Percentiles rank a stretch among this genome's conserved stretches.
These are phyloP conservation scores for Senecio squalidus DNA, from an alignment of 140 eudicot species.

Conservation along the genomic window DNA sequence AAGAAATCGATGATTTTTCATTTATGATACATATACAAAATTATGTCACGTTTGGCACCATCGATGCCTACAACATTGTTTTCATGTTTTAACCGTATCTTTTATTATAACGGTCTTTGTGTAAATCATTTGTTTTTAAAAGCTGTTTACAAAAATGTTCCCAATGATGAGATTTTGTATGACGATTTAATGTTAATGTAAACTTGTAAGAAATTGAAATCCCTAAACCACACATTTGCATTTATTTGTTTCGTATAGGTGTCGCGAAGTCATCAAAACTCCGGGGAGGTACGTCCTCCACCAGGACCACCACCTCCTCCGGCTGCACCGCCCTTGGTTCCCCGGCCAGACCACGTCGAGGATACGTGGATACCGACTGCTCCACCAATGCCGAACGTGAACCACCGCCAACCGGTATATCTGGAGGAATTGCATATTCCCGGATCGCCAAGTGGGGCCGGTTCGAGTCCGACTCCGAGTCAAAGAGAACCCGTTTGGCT, in stretches of 20 bases:
- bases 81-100: not conserved
- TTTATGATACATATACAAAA: not conserved
- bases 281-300: conserved; percentile 7
- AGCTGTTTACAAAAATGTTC: too few species aligned
- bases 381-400: conserved; percentile 24
- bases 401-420: conserved; percentile 17
- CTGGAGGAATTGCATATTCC: conserved; percentile 14
- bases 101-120: not conserved
- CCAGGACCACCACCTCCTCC: conserved; percentile 17
- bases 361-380: conserved; percentile 23
- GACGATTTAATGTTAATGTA: too few species aligned
- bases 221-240: too few species aligned
- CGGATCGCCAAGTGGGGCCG: conserved; percentile 23
- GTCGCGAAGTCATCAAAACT: conserved; percentile 14
- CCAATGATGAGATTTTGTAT: too few species aligned
- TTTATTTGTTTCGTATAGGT: conserved; percentile 15
- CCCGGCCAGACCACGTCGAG: conserved; percentile 6
- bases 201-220: too few species aligned
- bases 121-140: too few species aligned
- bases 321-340: conserved; percentile 7
- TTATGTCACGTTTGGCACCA: not conserved
- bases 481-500: conserved; percentile 36
- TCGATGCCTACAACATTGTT: too few species aligned
- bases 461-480: conserved; percentile 12
- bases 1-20: not conserved